Evolutionary conservation across 306 rosid genomes (phyloP).

Genomic region (Cucurbita maxima): DNA sequence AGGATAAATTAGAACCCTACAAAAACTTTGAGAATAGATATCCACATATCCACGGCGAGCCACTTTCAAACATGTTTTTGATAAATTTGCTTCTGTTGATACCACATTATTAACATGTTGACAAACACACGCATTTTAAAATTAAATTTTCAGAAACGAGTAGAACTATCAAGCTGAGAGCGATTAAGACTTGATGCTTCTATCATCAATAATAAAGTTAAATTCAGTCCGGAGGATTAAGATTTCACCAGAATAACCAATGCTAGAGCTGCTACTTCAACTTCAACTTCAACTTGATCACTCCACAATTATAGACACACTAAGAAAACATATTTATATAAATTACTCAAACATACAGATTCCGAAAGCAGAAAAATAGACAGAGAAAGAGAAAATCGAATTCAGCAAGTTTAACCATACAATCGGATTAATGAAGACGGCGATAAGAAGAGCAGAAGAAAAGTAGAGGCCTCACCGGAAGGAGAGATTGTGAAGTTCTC

Average conservation of each 20-base stretch:
- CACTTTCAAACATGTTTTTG: not conserved
- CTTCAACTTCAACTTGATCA: not conserved
- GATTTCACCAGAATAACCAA: not conserved
- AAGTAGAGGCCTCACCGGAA: not conserved
- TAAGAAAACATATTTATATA: not conserved
- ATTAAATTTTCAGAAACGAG: not conserved
- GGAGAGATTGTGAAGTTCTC: not conserved
- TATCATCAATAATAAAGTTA: not conserved
- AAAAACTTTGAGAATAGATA: not conserved
- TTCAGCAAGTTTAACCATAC: not conserved
- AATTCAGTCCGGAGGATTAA: not conserved
- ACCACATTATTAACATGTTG: not conserved
- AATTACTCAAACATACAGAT: not conserved
- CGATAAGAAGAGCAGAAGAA: not conserved
- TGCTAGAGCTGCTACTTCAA: not conserved
- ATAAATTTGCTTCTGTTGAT: not conserved
- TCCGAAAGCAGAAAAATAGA: not conserved
- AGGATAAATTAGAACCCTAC: not conserved
- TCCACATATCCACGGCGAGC: not conserved
- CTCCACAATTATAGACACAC: not conserved
- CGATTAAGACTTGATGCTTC: not conserved
- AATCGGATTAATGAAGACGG: not conserved
- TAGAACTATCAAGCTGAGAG: not conserved
- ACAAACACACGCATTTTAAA: not conserved
- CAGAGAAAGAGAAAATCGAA: not conserved